These are phyloP conservation scores for Whalleya microplaca DNA, from an alignment of 2,329 filamentous ascomycete genomes.

Conservation along the genomic window DNA sequence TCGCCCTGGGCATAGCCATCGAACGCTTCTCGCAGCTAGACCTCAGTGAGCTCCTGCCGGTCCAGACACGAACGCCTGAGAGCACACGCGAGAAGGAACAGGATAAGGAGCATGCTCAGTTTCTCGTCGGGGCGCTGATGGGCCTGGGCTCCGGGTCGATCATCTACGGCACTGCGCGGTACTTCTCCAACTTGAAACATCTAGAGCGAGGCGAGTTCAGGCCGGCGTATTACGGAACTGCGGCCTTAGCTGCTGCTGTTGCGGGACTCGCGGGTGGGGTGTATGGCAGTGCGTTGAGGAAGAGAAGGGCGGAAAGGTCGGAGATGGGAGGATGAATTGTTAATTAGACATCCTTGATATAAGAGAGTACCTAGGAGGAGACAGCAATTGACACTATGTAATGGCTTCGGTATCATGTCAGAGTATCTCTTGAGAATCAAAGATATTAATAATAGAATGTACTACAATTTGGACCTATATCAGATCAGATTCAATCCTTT, in stretches of 20 bases:
- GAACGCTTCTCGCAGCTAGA: conserved; percentile 52
- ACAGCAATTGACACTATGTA: too few relatives aligned
- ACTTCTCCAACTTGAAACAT: conserved; percentile 48
- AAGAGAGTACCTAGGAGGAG: too few relatives aligned
- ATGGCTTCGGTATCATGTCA: too few relatives aligned
- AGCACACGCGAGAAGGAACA: conserved; percentile 18
- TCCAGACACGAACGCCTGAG: too few relatives aligned
- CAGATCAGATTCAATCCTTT: too few relatives aligned
- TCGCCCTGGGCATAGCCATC: conserved; percentile 54
- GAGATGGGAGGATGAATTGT: conserved; percentile 9
- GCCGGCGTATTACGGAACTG: conserved; percentile 38
- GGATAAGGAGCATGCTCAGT: conserved; percentile 38
- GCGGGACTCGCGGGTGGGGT: conserved; percentile 38
- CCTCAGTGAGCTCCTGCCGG: conserved; percentile 33
- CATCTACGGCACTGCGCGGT: conserved; percentile 50
- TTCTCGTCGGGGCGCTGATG: conserved; percentile 46
- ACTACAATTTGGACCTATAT: too few relatives aligned
- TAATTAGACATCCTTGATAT: too few relatives aligned
- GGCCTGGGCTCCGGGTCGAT: conserved; percentile 50
- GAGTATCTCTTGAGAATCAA: too few relatives aligned
- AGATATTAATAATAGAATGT: too few relatives aligned
- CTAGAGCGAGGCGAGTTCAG: conserved; percentile 48
- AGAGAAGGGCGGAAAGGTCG: conserved; percentile 21
- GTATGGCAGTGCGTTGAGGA: conserved; percentile 31
- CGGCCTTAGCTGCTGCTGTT: conserved; percentile 35